Evolutionary conservation across 768 basidiomycete species (phyloP).

Genomic region (Leccinum subgranulosum): DNA sequence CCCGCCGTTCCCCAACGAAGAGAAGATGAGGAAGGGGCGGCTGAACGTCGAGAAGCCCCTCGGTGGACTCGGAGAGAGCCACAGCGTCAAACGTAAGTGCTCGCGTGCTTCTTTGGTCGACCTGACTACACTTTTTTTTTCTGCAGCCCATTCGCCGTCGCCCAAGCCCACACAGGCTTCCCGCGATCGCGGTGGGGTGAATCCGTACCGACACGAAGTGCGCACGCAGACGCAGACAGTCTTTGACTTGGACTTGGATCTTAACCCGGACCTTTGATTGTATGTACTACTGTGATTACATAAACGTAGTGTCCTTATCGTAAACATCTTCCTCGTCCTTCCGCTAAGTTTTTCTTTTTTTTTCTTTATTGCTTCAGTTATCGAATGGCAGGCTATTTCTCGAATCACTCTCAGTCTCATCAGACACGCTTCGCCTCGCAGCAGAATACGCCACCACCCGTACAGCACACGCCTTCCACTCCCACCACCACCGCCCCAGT

Average conservation of each 20-base stretch:
- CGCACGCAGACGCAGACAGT: conserved; percentile 57
- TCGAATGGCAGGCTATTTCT: conserved; percentile 73
- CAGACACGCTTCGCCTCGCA: conserved; percentile 67
- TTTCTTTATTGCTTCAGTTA: conserved; percentile 28
- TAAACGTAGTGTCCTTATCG: conserved; percentile 11
- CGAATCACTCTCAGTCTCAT: conserved; percentile 68
- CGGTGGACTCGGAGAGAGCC: conserved; percentile 75
- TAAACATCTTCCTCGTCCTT: conserved; percentile 10
- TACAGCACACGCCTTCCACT: background rate
- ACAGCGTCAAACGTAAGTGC: conserved; percentile 70
- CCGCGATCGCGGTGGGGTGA: conserved; percentile 50
- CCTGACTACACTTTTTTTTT: conserved; percentile 1
- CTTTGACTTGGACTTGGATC: conserved; percentile 80
- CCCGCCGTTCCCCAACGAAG: conserved; percentile 89
- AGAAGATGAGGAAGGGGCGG: conserved; percentile 82
- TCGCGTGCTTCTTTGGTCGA: conserved; percentile 1
- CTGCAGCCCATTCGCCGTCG: conserved; percentile 58
- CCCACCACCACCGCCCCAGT: background rate
- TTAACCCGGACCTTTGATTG: conserved; percentile 72
- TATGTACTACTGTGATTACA: conserved; percentile 16
- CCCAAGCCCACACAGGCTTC: conserved; percentile 48
- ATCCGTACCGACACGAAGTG: conserved; percentile 71
- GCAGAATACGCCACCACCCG: conserved; percentile 19
- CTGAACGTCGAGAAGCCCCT: conserved; percentile 80
- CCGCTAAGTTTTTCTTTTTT: background rate